Base-by-base conservation (phyloP, 768 basidiomycete species). In the Lactarius sanguifluus region DNA sequence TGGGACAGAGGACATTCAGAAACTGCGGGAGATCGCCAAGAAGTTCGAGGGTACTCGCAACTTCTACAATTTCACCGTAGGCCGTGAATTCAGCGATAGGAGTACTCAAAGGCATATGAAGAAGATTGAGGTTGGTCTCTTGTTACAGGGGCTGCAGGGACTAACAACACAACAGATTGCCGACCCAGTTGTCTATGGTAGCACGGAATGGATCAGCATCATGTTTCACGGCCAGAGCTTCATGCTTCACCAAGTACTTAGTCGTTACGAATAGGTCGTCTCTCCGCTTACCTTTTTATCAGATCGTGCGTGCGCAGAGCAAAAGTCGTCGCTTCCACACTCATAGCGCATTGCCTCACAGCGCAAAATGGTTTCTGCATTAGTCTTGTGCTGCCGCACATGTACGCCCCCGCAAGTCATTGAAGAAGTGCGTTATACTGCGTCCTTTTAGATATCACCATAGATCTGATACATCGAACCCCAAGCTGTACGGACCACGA, bases 51-150 rank as follows among this genome's bases (percentile, higher is more conserved):
- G 92, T 8, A 92, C 93, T 2, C 95, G 97, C 77, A 98, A 98
- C 76, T 99, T 96, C 76, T 95, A 97, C 77, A 98, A 98, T 74
- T 98, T 96, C 72, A 98, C 97, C 0, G 86, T 98, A 60, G 91
- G 87, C 2, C 86, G 90, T 56, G 92, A 92, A 57, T 94, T 90
- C 76, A 78, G 82, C 6, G 96, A 98, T 75, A 82, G 86, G 23
- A 92, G 90, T 65, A 90, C 89, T 71, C 84, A 89, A 71, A 82
- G 97, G n/a, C 83, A 86, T 75, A 96, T 99, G 89, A 92, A 93
- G 71, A 84, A 81, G 60, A 86, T 98, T 2, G 88, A 93, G 76
- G 96, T 92, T 18, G 60, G 72, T 62, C 18, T 20, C 15, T 59
- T 65, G 6, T 18, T n/a, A 28, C 41, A 25, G 23, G 23, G 16